A percentile compares a stretch with the other conserved stretches of the same genome.
Conservation (phyloP, 768 basidiomycete genomes). For the Leucosporidium creatinivorum region DNA sequence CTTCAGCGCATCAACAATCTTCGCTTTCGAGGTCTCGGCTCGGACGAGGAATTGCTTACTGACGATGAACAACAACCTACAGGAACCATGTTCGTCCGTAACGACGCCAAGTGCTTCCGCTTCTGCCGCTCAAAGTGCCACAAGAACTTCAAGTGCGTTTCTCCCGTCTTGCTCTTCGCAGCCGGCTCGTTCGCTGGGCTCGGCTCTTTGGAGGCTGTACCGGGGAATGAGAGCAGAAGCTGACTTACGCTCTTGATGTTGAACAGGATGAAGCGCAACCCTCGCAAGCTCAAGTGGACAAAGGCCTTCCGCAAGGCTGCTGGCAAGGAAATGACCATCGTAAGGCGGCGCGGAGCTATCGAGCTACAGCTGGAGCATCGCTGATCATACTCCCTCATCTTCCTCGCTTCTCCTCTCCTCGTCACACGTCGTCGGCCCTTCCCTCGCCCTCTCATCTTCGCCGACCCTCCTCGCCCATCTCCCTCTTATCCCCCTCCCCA, state of each 20-base stretch:
- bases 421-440: neutral
- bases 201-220: too few relatives aligned
- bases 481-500: neutral
- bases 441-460: neutral
- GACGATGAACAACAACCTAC: neutral
- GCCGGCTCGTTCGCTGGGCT: too few relatives aligned
- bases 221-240: too few relatives aligned
- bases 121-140: slow-evolving; percentile 99
- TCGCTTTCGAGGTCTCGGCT: too few relatives aligned
- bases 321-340: slow-evolving; percentile 99
- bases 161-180: too few relatives aligned
- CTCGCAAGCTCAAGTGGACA: slow-evolving; percentile 97
- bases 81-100: slow-evolving; percentile 94
- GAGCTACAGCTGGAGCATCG: too few relatives aligned
- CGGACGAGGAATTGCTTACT: slow-evolving; percentile 5
- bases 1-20: too few relatives aligned
- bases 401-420: neutral
- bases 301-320: slow-evolving; percentile 98
- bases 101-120: slow-evolving; percentile 95
- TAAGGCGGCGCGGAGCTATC: too few relatives aligned
- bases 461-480: neutral
- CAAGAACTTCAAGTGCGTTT: slow-evolving; percentile 92
- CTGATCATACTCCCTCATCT: neutral
- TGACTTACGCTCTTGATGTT: neutral
- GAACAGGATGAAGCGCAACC: slow-evolving; percentile 96